Percentiles rank a stretch among this genome's conserved stretches.
phyloP scores from a whole-genome alignment of 805 yeast species.

The Myxozyma kluyveri region DNA sequence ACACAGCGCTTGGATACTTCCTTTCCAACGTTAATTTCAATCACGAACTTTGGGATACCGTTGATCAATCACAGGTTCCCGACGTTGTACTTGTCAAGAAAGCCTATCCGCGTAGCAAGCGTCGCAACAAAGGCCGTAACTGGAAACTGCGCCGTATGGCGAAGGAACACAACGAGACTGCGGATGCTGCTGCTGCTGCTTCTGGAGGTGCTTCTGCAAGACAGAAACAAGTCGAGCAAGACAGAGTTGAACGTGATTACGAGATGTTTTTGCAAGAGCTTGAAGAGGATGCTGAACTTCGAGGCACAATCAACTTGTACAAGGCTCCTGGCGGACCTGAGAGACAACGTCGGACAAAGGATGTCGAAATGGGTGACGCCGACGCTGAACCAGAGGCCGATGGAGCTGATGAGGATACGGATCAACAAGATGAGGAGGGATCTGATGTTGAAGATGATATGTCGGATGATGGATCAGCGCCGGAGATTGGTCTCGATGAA shows the following conservation, averaged over 20 bases:
- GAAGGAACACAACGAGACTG: slow-evolving; percentile 84
- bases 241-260: slow-evolving; percentile 89
- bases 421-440: slow-evolving; percentile 8
- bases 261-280: slow-evolving; percentile 94
- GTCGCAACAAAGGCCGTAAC: slow-evolving; percentile 70
- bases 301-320: slow-evolving; percentile 86
- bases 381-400: slow-evolving; percentile 24
- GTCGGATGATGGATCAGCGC: slow-evolving; percentile 39
- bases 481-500: slow-evolving; percentile 86
- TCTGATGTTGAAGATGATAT: slow-evolving; percentile 28
- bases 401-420: slow-evolving; percentile 28
- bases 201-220: slow-evolving; percentile 41
- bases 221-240: slow-evolving; percentile 70
- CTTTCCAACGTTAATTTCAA: slow-evolving; percentile 83
- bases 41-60: slow-evolving; percentile 74
- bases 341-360: slow-evolving; percentile 15
- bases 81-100: slow-evolving; percentile 90
- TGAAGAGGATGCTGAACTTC: slow-evolving; percentile 93
- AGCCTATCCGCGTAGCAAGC: slow-evolving; percentile 66
- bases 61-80: slow-evolving; percentile 63
- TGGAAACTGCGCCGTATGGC: slow-evolving; percentile 99
- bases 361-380: slow-evolving; percentile 10
- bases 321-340: slow-evolving; percentile 47
- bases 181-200: slow-evolving; percentile 44
- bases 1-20: slow-evolving; percentile 88